These are phyloP conservation scores for Jacaranda copaia DNA, from an alignment of 257 asterid species.

Conservation along the genomic window DNA sequence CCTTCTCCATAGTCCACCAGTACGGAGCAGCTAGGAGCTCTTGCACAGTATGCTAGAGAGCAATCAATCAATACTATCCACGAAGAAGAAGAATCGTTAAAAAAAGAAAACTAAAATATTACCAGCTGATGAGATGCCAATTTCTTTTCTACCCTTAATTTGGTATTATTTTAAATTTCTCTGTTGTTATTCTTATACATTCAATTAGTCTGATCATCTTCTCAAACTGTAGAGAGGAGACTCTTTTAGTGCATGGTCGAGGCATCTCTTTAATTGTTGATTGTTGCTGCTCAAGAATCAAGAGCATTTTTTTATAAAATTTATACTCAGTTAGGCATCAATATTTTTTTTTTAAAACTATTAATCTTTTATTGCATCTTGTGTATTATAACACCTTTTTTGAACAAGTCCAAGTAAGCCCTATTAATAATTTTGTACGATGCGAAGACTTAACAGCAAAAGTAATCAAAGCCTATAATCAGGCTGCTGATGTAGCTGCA, in stretches of 20 bases:
- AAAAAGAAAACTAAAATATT: constrained; percentile 13
- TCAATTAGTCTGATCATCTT: neutral
- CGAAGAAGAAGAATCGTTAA: neutral
- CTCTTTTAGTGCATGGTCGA: constrained; percentile 9
- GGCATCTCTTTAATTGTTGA: constrained; percentile 15
- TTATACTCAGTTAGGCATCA: constrained; percentile 13
- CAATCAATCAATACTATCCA: neutral
- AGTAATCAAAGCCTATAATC: neutral
- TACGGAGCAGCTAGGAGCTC: neutral
- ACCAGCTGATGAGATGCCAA: constrained; percentile 29
- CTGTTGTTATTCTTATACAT: neutral
- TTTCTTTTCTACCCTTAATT: neutral
- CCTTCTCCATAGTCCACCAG: constrained; percentile 38
- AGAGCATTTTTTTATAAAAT: neutral
- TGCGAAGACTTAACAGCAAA: neutral
- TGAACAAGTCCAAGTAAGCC: constrained; percentile 34
- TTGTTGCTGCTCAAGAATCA: constrained; percentile 25
- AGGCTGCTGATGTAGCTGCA: constrained; percentile 15
- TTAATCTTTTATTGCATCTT: neutral
- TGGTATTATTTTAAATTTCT: neutral
- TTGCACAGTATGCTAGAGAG: constrained; percentile 24
- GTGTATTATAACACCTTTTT: neutral
- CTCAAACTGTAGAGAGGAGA: neutral
- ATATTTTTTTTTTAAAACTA: neutral
- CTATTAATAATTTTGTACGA: neutral